Base-by-base conservation (phyloP, 1,284 basidiomycete species). In the Phellopilus nigrolimitatus region DNA sequence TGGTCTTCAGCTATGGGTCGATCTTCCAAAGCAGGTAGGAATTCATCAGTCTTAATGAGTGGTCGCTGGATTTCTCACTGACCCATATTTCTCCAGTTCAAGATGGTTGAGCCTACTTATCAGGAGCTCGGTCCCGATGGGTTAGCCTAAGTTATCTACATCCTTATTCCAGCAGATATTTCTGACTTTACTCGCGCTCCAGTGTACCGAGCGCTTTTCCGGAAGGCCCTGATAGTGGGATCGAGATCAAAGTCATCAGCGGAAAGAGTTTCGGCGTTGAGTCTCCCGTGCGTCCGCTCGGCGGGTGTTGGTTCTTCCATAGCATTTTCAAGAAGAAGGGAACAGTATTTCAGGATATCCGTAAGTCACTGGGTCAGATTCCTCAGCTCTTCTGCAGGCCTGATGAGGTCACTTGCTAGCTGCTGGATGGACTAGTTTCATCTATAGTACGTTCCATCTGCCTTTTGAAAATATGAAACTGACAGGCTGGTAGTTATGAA, bases 271-370 rank as follows among this genome's bases (percentile, higher is more conserved):
- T 93, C 59, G 92, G 90, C 7, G 76, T 88, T 8, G 82, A 87
- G 63, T 94, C 91, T 1, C 92, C 92, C 15, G 93, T 98, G 24
- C 74, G 87, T 47, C 88, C 91, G 0, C 79, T 95, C 3, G 94
- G 93, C 12, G 93, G 92, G 1, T 95, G 93, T 67, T 94, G 91
- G 88, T 97, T 85, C 68, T 84, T 95, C 71, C 92, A 97, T 65
- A 71, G 89, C 54, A 80, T 73, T 53, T 84, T 95, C 64, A 72
- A 76, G 49, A 75, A 75, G 19, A 80, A 79, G 3, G 73, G 74
- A n/a, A 72, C 69, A 13, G 75, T 92, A 15, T 97, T 91, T 72
- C 94, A 97, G 64, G 77, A 84, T 3, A 74, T 98, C 39, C 93
- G 94, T 76, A 66, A 69, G 84, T 71, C 27, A n/a, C n/a, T 31